These are phyloP conservation scores for Irpex rosettiformis DNA, from an alignment of 1,284 basidiomycete genomes.

Conservation along the genomic window DNA sequence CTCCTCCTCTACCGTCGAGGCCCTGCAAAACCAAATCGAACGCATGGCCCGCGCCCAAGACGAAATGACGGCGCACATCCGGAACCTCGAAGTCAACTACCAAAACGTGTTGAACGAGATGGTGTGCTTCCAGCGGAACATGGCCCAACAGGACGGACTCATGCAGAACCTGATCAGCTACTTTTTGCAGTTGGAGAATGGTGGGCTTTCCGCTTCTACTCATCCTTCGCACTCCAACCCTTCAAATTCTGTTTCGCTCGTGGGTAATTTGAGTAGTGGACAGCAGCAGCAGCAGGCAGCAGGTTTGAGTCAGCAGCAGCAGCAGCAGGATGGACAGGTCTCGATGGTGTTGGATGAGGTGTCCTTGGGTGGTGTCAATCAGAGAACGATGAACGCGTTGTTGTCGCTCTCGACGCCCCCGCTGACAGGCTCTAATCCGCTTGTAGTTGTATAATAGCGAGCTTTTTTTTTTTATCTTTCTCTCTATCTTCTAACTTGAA, in stretches of 20 bases:
- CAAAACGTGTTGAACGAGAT: conserved; percentile 79
- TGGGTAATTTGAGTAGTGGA: background rate
- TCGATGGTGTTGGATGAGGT: background rate
- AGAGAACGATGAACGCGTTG: conserved; percentile 1
- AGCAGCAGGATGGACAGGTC: background rate
- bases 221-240: too few species aligned
- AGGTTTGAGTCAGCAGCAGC: background rate
- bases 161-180: conserved; percentile 84
- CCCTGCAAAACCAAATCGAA: conserved; percentile 25
- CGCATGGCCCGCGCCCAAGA: conserved; percentile 42
- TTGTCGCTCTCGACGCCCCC: conserved; percentile 7
- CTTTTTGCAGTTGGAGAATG: conserved; percentile 70
- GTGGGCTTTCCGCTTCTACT: conserved; percentile 36
- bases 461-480: background rate
- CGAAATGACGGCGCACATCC: conserved; percentile 58
- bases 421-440: conserved; percentile 4
- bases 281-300: background rate
- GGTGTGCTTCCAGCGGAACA: conserved; percentile 79
- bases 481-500: too few species aligned
- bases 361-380: background rate
- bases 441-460: conserved; percentile 1
- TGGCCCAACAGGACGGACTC: conserved; percentile 82
- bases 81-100: conserved; percentile 71
- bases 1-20: conserved; percentile 20
- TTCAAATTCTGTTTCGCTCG: background rate